These are phyloP conservation scores for Phytophthora pistaciae DNA, from an alignment of 352 stramenopile species.

Conservation along the genomic window DNA sequence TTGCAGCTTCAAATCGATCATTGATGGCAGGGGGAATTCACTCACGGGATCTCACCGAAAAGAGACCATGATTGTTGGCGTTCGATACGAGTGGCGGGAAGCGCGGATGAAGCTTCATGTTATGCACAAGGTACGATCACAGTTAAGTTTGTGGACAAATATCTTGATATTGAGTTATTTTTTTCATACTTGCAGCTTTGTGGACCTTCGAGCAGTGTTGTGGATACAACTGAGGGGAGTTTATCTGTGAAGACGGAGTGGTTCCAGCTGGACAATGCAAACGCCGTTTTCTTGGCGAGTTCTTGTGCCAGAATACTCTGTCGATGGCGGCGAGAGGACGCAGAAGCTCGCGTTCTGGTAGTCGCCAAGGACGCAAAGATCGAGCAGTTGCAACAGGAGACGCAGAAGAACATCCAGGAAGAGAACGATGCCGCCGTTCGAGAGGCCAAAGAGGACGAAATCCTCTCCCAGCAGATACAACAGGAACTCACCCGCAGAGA, in stretches of 20 bases:
- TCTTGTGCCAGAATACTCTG: conserved; percentile 48
- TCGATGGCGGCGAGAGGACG: conserved; percentile 44
- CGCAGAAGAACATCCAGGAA: conserved; percentile 41
- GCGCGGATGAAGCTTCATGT: conserved; percentile 68
- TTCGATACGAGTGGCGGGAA: conserved; percentile 79
- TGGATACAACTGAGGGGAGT: not conserved
- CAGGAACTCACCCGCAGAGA: conserved; percentile 48
- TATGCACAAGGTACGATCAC: conserved; percentile 65
- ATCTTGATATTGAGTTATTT: not conserved
- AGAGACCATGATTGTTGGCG: conserved; percentile 55
- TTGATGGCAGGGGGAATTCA: not conserved
- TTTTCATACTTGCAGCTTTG: conserved; percentile 22
- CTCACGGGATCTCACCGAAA: conserved; percentile 26
- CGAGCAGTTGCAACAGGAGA: conserved; percentile 55
- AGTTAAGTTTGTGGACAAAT: not conserved
- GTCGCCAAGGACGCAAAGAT: conserved; percentile 48
- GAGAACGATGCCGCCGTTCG: conserved; percentile 38
- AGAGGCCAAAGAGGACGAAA: conserved; percentile 50
- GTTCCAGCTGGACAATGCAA: conserved; percentile 50
- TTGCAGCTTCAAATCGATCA: conserved; percentile 66
- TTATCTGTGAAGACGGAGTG: conserved; percentile 33
- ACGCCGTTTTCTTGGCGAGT: conserved; percentile 61
- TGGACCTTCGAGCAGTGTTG: conserved; percentile 10
- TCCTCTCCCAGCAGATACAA: conserved; percentile 42
- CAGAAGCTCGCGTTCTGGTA: conserved; percentile 42